Percentiles rank a stretch among this genome's conserved stretches.
Evolutionary conservation across 2,329 filamentous ascomycete species (phyloP).

Genomic region (Fusarium palustre): DNA sequence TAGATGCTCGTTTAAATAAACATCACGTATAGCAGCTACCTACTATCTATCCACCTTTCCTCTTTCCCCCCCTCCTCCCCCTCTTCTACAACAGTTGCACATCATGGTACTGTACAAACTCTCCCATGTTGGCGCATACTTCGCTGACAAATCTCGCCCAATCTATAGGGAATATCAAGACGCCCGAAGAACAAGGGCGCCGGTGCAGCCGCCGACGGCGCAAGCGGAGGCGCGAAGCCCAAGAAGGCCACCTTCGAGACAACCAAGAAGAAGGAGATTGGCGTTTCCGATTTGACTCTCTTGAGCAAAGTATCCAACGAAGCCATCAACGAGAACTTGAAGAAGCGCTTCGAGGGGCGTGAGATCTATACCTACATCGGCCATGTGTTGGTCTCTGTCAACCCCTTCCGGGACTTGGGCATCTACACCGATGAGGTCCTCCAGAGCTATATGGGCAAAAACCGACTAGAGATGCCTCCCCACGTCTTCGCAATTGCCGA

Average conservation of each 20-base stretch:
- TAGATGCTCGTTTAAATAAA: slow-evolving; percentile 46
- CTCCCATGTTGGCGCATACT: slow-evolving; percentile 20
- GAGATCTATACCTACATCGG: slow-evolving; percentile 99
- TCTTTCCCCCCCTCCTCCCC: slow-evolving; percentile 33
- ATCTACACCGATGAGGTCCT: slow-evolving; percentile 97
- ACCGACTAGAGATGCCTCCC: slow-evolving; percentile 91
- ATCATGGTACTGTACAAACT: slow-evolving; percentile 51
- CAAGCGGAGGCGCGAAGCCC: slow-evolving; percentile 70
- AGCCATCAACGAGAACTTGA: slow-evolving; percentile 98
- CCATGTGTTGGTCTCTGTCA: slow-evolving; percentile 98
- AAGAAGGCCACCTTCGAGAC: slow-evolving; percentile 97
- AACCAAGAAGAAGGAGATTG: slow-evolving; percentile 99
- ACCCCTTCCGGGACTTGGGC: slow-evolving; percentile 95
- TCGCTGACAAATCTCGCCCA: slow-evolving; percentile 29
- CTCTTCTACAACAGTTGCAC: slow-evolving; percentile 32
- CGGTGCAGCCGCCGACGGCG: slow-evolving; percentile 55
- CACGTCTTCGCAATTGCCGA: slow-evolving; percentile 99
- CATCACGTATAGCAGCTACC: slow-evolving; percentile 23
- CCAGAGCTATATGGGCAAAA: slow-evolving; percentile 95
- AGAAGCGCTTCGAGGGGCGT: slow-evolving; percentile 95
- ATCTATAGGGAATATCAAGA: slow-evolving; percentile 54
- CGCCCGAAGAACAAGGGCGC: slow-evolving; percentile 57
- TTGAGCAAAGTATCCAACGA: slow-evolving; percentile 99
- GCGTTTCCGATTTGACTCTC: slow-evolving; percentile 95
- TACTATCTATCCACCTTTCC: slow-evolving; percentile 30